Base-by-base conservation (phyloP, 164 flowering plant species). In the Umbellularia californica region DNA sequence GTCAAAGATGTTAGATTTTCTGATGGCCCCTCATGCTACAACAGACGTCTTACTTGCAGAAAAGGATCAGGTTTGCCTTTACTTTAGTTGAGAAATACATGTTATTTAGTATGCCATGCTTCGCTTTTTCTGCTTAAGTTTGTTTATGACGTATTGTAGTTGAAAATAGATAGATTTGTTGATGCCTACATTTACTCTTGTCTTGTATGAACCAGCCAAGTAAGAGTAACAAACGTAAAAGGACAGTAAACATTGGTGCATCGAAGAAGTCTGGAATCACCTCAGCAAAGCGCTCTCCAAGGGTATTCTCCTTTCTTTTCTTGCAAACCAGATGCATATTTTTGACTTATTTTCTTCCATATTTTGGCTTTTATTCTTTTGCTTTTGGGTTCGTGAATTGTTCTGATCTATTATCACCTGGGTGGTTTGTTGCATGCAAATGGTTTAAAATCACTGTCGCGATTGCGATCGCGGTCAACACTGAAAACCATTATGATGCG, bases 21-120 rank as follows among this genome's bases (percentile, higher is more conserved):
- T 95, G 89, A 82, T 80, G 73, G 83, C 89, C 35, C 99, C 99
- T 73, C 88, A 84, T 85, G 85, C 92, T 14, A 92, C 92, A 72
- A 86, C 89, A 30, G 79, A 86, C 69, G 92, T 81, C 62, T 80
- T 87, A 70, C 91, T 91, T 77, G 83, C 92, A n/a, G 99, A 91
- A 52, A 90, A 87, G 72, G 97, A 90, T 74, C 88, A 85, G 92
- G 95, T 90, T 76, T 69, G 15, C 65, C 47, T 41, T 41, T 41
- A 41, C 2, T 20, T 62, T 28, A 55, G 22, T 24, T 50, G 12
- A 28, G 13, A 11, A 25, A n/a, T 13, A 55, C n/a, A 20, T 55
- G 5, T 20, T 55, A 55, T 55, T 55, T 55, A 55, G n/a, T 55
- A 3, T 20, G 13, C n/a, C 11, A 41, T 27, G 22, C 52, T 23